Percentiles rank a stretch among this genome's conserved stretches.
Evolutionary conservation across 371 early-diverging fungal genomes (phyloP).

Genomic region (Circinella umbellata): DNA sequence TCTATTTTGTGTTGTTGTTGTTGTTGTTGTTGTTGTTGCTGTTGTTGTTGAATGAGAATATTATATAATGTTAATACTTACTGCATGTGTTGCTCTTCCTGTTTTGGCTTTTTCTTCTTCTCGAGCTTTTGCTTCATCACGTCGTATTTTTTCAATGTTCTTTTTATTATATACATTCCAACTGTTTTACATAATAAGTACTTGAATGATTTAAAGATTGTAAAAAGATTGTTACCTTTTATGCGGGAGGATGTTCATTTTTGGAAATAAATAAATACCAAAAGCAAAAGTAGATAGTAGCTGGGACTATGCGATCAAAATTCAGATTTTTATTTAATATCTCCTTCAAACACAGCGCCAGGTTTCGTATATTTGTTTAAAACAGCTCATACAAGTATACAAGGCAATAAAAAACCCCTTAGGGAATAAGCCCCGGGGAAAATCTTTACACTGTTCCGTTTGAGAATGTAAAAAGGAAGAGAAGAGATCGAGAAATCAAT

Average conservation of each 20-base stretch:
- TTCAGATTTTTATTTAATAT: no score
- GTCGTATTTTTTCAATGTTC: conserved; percentile 69
- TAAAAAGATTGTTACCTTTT: conserved; percentile 55
- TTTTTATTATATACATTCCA: conserved; percentile 83
- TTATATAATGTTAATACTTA: conserved; percentile 26
- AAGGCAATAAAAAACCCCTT: no score
- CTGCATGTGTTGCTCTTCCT: conserved; percentile 54
- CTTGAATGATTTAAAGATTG: not conserved
- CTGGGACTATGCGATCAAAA: not conserved
- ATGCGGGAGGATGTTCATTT: conserved; percentile 75
- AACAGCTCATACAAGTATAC: no score
- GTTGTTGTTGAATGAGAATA: no score
- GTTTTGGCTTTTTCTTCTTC: conserved; percentile 50
- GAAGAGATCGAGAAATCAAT: no score
- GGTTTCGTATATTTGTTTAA: no score
- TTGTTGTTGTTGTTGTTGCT: no score
- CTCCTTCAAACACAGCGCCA: no score
- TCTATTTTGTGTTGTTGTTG: no score
- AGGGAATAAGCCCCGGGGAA: no score
- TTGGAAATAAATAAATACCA: not conserved
- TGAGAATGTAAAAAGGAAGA: no score
- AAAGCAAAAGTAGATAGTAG: not conserved
- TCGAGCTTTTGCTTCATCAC: conserved; percentile 72
- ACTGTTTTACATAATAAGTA: conserved; percentile 27
- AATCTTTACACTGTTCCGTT: no score